These are phyloP conservation scores for Acanthamoeba quina DNA, from an alignment of 208 protist genomes.

Conservation along the genomic window DNA sequence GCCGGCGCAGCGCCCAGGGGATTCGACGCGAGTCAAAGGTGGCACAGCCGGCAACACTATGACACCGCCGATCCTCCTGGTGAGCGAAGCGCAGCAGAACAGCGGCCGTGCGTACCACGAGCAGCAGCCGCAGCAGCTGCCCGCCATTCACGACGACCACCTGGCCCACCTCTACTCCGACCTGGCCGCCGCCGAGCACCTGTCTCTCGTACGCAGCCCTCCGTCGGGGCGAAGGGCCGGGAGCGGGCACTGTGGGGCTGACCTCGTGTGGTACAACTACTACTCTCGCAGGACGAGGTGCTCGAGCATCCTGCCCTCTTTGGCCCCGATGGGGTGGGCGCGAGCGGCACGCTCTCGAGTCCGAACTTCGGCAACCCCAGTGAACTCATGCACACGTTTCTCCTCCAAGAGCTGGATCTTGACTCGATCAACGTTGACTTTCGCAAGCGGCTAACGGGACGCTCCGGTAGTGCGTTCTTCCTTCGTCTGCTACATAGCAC, in stretches of 20 bases:
- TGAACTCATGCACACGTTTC: slow-evolving; percentile 28
- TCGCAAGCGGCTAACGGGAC: slow-evolving; percentile 45
- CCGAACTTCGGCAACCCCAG: not conserved
- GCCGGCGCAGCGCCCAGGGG: not conserved
- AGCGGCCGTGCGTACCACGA: not conserved
- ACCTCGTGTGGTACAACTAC: not conserved
- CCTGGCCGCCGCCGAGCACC: slow-evolving; percentile 19
- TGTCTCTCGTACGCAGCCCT: not conserved
- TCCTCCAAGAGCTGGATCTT: slow-evolving; percentile 38
- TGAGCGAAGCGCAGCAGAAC: not conserved
- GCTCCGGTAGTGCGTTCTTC: not conserved
- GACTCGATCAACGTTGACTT: slow-evolving; percentile 1
- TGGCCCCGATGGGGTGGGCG: not conserved
- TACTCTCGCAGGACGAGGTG: not conserved
- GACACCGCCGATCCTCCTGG: not conserved
- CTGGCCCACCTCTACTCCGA: slow-evolving; percentile 27
- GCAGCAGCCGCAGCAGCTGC: not conserved
- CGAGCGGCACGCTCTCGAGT: not conserved
- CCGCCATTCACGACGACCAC: slow-evolving; percentile 8
- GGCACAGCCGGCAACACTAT: not conserved
- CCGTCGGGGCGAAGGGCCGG: not conserved
- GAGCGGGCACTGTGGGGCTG: too few species aligned
- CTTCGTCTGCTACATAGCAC: not conserved
- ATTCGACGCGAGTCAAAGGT: not conserved
- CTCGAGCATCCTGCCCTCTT: slow-evolving; percentile 25